Evolutionary conservation across 352 stramenopile genomes (phyloP).

Genomic region (Albugo laibachii): DNA sequence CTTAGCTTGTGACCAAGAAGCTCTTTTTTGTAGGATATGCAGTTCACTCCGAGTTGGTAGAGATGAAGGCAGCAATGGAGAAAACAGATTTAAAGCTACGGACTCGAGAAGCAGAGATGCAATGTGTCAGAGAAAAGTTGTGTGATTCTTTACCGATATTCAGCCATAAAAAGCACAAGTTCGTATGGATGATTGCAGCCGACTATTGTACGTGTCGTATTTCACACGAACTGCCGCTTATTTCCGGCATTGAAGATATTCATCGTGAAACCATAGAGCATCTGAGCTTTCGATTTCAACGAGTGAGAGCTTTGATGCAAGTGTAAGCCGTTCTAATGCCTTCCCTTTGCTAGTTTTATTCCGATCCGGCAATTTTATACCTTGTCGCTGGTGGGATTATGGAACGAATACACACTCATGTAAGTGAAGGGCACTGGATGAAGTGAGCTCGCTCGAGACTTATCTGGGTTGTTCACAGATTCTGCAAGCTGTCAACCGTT

Average conservation of each 20-base stretch:
- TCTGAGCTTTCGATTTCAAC: constrained; percentile 52
- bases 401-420: constrained; percentile 31
- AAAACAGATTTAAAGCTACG: constrained; percentile 24
- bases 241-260: constrained; percentile 30
- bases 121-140: constrained; percentile 27
- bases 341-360: constrained; percentile 34
- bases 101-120: constrained; percentile 29
- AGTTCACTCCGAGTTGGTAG: constrained; percentile 35
- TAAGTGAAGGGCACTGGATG: constrained; percentile 1
- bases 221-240: constrained; percentile 21
- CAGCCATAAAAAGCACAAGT: constrained; percentile 12
- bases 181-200: constrained; percentile 41
- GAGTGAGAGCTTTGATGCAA: constrained; percentile 11
- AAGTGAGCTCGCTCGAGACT: no score
- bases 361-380: constrained; percentile 34
- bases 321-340: constrained; percentile 1
- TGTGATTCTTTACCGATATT: constrained; percentile 30
- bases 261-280: constrained; percentile 19
- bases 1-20: not conserved
- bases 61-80: constrained; percentile 28
- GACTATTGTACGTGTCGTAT: constrained; percentile 65
- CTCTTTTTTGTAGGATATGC: constrained; percentile 20
- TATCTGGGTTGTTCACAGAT: no score
- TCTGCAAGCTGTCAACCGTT: no score
- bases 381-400: constrained; percentile 41